Evolutionary conservation across 1,284 basidiomycete species (phyloP).

Genomic region (Ustilago hordei): DNA sequence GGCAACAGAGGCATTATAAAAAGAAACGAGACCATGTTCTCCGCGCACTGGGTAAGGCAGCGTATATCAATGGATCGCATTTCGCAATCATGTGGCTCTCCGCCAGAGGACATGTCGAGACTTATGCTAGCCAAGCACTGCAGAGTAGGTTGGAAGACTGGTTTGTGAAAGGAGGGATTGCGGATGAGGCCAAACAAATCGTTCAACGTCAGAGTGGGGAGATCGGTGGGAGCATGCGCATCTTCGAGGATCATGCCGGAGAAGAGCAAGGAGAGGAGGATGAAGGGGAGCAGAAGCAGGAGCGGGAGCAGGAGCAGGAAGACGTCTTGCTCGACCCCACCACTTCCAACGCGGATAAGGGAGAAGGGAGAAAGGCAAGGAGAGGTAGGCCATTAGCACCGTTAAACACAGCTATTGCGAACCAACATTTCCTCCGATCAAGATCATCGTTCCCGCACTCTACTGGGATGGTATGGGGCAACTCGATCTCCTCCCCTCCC

Average conservation of each 20-base stretch:
- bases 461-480: conserved; percentile 12
- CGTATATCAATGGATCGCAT: conserved; percentile 73
- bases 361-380: background rate
- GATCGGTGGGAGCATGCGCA: background rate
- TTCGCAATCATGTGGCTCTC: conserved; percentile 74
- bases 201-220: conserved; percentile 24
- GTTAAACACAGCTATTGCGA: conserved; percentile 49
- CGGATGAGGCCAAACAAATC: conserved; percentile 58
- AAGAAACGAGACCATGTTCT: conserved; percentile 74
- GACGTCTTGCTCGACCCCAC: conserved; percentile 11
- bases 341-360: background rate
- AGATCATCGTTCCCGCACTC: conserved; percentile 4
- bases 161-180: conserved; percentile 63
- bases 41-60: conserved; percentile 71
- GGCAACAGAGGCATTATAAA: conserved; percentile 73
- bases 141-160: conserved; percentile 61
- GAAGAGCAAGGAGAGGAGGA: background rate
- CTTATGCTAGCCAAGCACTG: conserved; percentile 72
- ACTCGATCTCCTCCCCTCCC: conserved; percentile 10
- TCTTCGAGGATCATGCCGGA: conserved; percentile 26
- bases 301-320: background rate
- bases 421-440: conserved; percentile 36
- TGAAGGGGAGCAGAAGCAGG: background rate
- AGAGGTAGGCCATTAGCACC: conserved; percentile 29
- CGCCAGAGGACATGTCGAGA: conserved; percentile 73